phyloP scores from a whole-genome alignment of 805 yeast genomes.

The Candida rishiriensis region DNA sequence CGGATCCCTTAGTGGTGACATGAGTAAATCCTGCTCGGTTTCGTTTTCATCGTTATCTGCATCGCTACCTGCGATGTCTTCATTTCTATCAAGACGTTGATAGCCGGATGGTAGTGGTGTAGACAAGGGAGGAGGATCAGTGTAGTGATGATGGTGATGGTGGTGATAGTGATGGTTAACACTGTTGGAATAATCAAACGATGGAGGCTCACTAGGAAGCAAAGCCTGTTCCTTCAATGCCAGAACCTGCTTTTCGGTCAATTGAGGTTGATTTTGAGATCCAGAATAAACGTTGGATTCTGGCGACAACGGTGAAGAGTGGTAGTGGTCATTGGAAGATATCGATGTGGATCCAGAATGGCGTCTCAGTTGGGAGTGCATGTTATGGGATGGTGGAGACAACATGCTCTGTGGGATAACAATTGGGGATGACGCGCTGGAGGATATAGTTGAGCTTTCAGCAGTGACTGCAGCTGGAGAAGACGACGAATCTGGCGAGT shows the following conservation, averaged over 20 bases:
- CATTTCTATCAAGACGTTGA: too few species aligned
- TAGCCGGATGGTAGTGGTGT: background rate
- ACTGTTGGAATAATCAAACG: constrained; percentile 1
- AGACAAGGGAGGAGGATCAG: constrained; percentile 9
- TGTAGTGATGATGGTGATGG: background rate
- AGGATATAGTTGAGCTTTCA: background rate
- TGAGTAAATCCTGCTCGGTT: too few species aligned
- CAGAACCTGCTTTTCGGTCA: constrained; percentile 57
- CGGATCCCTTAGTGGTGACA: too few species aligned
- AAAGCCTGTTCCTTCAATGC: constrained; percentile 52
- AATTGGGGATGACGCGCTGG: constrained; percentile 7
- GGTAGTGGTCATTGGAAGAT: constrained; percentile 5
- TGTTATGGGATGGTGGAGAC: constrained; percentile 1
- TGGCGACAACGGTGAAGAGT: constrained; percentile 2
- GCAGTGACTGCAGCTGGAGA: background rate
- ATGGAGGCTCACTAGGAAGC: constrained; percentile 54
- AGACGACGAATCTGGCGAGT: constrained; percentile 4
- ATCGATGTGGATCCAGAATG: too few species aligned
- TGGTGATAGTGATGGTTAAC: too few species aligned
- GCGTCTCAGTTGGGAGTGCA: too few species aligned
- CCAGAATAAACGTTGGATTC: background rate
- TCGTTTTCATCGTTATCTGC: too few species aligned
- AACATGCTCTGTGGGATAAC: constrained; percentile 1
- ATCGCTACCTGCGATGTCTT: too few species aligned
- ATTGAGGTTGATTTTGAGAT: constrained; percentile 4